Base-by-base conservation (phyloP, 176 grass and related monocot genomes). In the Hordeum marinum region DNA sequence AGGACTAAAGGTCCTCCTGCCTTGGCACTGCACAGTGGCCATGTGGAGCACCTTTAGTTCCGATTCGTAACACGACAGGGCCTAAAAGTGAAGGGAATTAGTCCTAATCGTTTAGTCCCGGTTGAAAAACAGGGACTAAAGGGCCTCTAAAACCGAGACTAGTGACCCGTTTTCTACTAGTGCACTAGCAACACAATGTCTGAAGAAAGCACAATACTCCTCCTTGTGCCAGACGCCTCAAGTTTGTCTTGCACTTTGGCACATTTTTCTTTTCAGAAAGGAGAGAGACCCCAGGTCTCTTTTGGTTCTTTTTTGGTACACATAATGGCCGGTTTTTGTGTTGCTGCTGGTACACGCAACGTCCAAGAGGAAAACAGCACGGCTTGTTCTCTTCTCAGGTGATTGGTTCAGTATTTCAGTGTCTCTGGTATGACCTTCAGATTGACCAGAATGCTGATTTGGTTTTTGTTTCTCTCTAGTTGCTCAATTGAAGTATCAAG, bases 341-440 rank as follows among this genome's bases (percentile, higher is more conserved):
- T 66, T 55, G 55, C 57, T 75, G 60, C 17, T 43, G 41, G 52
- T 21, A 57, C 2, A 57, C 7, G 43, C n/a, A 75, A 34, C 35
- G 31, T 76, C 69, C 84, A 60, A 18, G 45, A 78, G 83, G 46
- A 85, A 59, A 85, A 8, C 24, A 59, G 2, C 34, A 20, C 15
- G 26, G 11, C 57, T 41, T 78, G 48, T 18, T 23, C 32, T 60
- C 11, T 17, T 17, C 32, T 42, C 9, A 21, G 63, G 59, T 45
- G 12, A 5, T 85, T 27, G 18, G 25, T 35, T 45, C 63, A 7
- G 0, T n/a, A 8, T 25, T 35, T 45, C 63, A 7, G 0, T n/a
- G 11, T 25, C 39, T 42, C 45, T 61, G 52, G 23, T 24, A 23
- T 46, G 52, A 0, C 12, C 69, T 26, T 39, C 17, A 34, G 18